phyloP scores from a whole-genome alignment of 2,329 filamentous ascomycete genomes.

The Verticillium dahliae region DNA sequence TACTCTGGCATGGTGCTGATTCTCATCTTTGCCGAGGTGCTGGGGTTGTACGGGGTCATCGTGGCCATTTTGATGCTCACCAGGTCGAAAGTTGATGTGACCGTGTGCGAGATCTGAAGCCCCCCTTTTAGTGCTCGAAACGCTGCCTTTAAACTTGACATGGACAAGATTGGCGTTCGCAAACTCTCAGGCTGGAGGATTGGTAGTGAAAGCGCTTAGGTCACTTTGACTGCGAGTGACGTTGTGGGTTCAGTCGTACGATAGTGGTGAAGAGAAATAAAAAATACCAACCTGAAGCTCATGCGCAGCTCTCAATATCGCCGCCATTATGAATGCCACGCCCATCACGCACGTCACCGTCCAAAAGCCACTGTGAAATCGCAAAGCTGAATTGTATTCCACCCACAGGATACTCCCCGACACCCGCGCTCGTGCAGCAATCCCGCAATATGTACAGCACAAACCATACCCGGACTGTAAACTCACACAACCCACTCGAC shows the following conservation, averaged over 20 bases:
- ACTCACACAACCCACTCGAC: conserved; percentile 70
- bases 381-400: not conserved
- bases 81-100: conserved; percentile 29
- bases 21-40: conserved; percentile 39
- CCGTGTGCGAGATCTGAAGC: conserved; percentile 20
- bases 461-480: not conserved
- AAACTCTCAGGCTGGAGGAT: too few species aligned
- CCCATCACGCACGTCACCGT: not conserved
- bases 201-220: too few species aligned
- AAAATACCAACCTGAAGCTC: not conserved
- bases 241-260: not conserved
- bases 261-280: not conserved
- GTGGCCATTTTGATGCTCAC: conserved; percentile 43
- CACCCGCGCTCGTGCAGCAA: not conserved
- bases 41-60: conserved; percentile 39
- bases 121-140: conserved; percentile 15
- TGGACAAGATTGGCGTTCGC: not conserved
- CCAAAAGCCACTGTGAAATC: not conserved
- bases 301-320: not conserved
- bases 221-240: not conserved
- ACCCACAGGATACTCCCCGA: not conserved
- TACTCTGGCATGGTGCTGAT: conserved; percentile 41
- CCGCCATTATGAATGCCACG: not conserved
- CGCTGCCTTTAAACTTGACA: too few species aligned
- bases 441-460: not conserved